Evolutionary conservation across 2,329 filamentous ascomycete species (phyloP).

Genomic region (Alternaria metachromatica): DNA sequence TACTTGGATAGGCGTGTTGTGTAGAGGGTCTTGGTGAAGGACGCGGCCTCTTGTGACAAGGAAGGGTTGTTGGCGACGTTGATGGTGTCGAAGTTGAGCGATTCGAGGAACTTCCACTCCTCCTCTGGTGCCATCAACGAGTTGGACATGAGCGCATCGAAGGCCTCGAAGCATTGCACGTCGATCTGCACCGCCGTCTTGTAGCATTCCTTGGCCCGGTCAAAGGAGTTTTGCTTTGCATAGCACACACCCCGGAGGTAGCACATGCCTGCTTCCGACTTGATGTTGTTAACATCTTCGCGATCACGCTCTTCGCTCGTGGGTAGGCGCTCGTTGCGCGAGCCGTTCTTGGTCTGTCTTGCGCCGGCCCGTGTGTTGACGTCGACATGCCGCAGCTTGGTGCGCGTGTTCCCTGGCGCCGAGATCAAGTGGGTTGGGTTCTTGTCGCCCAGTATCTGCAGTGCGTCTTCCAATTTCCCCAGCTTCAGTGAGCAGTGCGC

Average conservation of each 20-base stretch:
- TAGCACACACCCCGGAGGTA: conserved; percentile 93
- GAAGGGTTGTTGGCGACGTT: conserved; percentile 69
- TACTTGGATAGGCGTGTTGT: conserved; percentile 96
- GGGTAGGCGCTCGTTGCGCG: conserved; percentile 60
- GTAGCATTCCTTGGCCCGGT: conserved; percentile 97
- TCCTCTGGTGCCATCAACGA: conserved; percentile 87
- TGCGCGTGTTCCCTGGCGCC: conserved; percentile 67
- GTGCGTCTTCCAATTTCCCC: conserved; percentile 85
- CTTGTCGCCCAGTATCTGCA: conserved; percentile 84
- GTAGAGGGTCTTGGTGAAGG: conserved; percentile 96
- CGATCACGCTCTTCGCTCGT: conserved; percentile 67
- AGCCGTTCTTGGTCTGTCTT: conserved; percentile 51
- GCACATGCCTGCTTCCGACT: conserved; percentile 97
- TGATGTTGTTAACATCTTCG: conserved; percentile 76
- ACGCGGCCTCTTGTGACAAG: conserved; percentile 81
- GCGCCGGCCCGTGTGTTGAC: conserved; percentile 59
- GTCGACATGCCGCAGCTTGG: conserved; percentile 74
- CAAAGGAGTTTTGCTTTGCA: conserved; percentile 96
- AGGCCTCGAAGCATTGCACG: conserved; percentile 97
- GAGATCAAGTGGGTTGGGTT: conserved; percentile 89
- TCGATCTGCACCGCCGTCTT: conserved; percentile 97
- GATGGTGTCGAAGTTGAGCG: conserved; percentile 88
- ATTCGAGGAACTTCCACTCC: conserved; percentile 87
- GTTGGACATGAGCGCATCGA: conserved; percentile 97
- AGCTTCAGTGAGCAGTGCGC: conserved; percentile 96